phyloP scores from a whole-genome alignment of 1,284 basidiomycete species.

The Anthracocystis panici-leucophaei region DNA sequence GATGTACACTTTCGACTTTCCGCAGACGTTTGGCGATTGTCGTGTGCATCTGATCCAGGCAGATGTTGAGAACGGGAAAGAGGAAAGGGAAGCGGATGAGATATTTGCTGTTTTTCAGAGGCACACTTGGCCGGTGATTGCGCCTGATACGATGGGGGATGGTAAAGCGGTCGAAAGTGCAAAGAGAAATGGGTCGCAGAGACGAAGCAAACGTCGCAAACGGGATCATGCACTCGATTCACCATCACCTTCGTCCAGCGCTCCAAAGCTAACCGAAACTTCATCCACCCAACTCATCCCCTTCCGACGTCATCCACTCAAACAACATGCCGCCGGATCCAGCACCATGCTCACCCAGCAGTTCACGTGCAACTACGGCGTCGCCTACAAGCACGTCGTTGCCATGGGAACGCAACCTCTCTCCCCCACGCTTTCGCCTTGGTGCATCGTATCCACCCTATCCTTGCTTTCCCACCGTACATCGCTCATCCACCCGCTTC shows the following conservation, averaged over 20 bases:
- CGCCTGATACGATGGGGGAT: background rate
- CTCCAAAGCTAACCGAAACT: background rate
- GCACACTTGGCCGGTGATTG: conserved; percentile 18
- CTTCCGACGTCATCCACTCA: conserved; percentile 45
- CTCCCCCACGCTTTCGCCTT: conserved; percentile 7
- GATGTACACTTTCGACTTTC: conserved; percentile 31
- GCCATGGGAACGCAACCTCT: conserved; percentile 44
- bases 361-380: conserved; percentile 58
- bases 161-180: background rate
- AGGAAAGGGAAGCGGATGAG: conserved; percentile 17
- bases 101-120: conserved; percentile 33
- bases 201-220: background rate
- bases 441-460: conserved; percentile 21
- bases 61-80: conserved; percentile 19
- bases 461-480: conserved; percentile 9
- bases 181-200: background rate
- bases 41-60: conserved; percentile 44
- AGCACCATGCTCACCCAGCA: conserved; percentile 51
- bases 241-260: background rate
- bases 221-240: background rate
- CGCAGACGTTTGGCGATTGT: conserved; percentile 33
- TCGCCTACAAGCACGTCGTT: conserved; percentile 51
- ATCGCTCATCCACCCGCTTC: too few relatives aligned
- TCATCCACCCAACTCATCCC: conserved; percentile 10
- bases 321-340: conserved; percentile 14